Conservation (phyloP, 495 filamentous ascomycete genomes). For the Penicillium diatomitis region DNA sequence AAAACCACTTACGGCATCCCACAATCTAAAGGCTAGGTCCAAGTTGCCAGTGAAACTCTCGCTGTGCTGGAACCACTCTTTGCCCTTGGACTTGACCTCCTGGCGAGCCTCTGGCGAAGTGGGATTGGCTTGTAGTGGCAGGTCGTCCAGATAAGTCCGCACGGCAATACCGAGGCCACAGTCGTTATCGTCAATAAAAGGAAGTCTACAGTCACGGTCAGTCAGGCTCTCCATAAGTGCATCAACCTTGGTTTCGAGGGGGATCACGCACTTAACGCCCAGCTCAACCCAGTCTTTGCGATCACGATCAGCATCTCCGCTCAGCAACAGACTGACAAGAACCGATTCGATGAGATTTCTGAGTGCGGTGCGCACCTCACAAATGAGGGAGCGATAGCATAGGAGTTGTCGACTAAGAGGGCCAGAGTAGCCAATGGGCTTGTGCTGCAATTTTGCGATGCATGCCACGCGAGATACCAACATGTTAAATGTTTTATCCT, state of each 20-base stretch:
- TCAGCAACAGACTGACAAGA: conserved; percentile 67
- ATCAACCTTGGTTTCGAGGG: background rate
- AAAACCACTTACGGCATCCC: conserved; percentile 57
- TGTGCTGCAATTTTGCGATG: conserved; percentile 71
- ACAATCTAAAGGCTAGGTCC: conserved; percentile 70
- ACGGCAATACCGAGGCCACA: conserved; percentile 83
- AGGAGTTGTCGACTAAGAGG: conserved; percentile 85
- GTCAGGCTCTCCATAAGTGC: conserved; percentile 11
- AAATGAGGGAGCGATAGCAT: conserved; percentile 74
- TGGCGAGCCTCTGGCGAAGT: conserved; percentile 51
- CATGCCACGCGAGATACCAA: conserved; percentile 79
- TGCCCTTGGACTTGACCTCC: conserved; percentile 54
- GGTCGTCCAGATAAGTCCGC: conserved; percentile 86
- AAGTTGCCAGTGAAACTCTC: conserved; percentile 69
- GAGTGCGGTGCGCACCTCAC: conserved; percentile 64
- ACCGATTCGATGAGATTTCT: conserved; percentile 78
- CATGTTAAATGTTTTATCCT: conserved; percentile 60
- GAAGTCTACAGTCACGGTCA: conserved; percentile 52
- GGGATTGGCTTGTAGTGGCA: conserved; percentile 44
- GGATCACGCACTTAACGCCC: conserved; percentile 53
- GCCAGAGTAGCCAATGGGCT: conserved; percentile 84
- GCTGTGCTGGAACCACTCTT: conserved; percentile 66
- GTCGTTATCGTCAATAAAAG: conserved; percentile 76
- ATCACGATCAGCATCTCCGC: conserved; percentile 63
- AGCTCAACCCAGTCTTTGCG: conserved; percentile 62